Evolutionary conservation across 345 rosid genomes (phyloP).

Genomic region (Tarenaya hassleriana): DNA sequence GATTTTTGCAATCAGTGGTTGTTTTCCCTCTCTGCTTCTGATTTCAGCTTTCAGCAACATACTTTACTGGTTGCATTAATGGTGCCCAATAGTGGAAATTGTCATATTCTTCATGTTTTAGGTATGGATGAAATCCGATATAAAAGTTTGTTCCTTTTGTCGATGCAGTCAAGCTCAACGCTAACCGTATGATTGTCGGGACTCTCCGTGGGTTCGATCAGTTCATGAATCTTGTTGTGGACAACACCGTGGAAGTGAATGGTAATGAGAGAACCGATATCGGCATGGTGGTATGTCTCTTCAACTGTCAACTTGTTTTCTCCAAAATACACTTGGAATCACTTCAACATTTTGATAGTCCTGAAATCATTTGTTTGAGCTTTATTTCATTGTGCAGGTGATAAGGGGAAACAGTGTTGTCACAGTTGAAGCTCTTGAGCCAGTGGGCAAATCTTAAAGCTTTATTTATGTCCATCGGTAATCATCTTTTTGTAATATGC

Average conservation of each 20-base stretch:
- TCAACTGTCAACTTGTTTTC: neutral
- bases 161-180: constrained; percentile 68
- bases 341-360: too few species aligned
- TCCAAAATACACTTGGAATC: too few species aligned
- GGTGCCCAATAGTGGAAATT: too few species aligned
- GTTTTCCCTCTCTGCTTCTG: neutral
- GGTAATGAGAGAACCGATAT: constrained; percentile 62
- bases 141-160: too few species aligned
- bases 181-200: constrained; percentile 69
- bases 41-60: neutral
- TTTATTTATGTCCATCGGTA: too few species aligned
- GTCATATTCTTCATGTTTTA: too few species aligned
- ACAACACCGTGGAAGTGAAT: constrained; percentile 65
- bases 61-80: too few species aligned
- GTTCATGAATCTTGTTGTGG: constrained; percentile 75
- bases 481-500: too few species aligned
- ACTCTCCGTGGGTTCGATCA: constrained; percentile 85
- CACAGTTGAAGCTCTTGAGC: constrained; percentile 80
- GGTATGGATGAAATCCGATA: too few species aligned
- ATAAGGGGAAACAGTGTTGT: constrained; percentile 79
- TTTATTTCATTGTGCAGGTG: constrained; percentile 42
- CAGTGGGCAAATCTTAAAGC: constrained; percentile 43
- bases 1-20: too few species aligned
- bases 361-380: too few species aligned
- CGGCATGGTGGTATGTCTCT: constrained; percentile 72